Evolutionary conservation across 768 basidiomycete species (phyloP), one percentile per base, ranked within the genome.

Genomic region (Chiua virens): DNA sequence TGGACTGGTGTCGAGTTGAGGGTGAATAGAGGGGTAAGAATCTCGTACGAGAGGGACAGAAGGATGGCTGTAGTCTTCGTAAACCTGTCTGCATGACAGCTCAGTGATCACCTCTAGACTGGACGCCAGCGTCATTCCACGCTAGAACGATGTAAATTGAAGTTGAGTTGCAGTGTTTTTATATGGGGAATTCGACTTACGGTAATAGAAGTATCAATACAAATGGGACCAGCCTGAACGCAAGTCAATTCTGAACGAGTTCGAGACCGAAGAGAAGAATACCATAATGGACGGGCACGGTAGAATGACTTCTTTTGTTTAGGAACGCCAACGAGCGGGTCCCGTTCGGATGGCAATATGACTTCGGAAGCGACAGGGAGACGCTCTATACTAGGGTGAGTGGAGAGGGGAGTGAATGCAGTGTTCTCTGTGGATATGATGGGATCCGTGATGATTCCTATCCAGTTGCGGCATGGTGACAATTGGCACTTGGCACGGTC

Each of bases 21-120:
- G 36, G 23, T 47, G 44, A 42, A 52, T 38, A 18, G 37, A 21
- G 15, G 40, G 18, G 18, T 40, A 42, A 47, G 43, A 10, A 22
- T 27, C 41, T 32, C 40, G 46, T 22, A 41, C 2, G 39, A 45
- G 39, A 22, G 45, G 45, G 30, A 21, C 25, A 42, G 49, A 39
- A 18, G 65, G 69, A 50, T 68, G 69, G 55, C 81, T 75, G 65
- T 77, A 75, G 25, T 71, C 63, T 21, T 71, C 69, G 55, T 79
- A 77, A 30, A 86, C 57, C 5, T 75, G 75, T 44, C 82, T 76
- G 67, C 89, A 91, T 4, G 89, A 83, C 45, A 92, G 79, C 43
- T 85, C 81, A 39, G 83, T 89, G 73, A 84, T 89, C 25, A 92
- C 85, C 66, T 89, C 84, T 40, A 92, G 85, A 49, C 88, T 80